These are phyloP conservation scores for Penicillium verhagenii DNA, from an alignment of 495 filamentous ascomycete genomes.

Conservation along the genomic window DNA sequence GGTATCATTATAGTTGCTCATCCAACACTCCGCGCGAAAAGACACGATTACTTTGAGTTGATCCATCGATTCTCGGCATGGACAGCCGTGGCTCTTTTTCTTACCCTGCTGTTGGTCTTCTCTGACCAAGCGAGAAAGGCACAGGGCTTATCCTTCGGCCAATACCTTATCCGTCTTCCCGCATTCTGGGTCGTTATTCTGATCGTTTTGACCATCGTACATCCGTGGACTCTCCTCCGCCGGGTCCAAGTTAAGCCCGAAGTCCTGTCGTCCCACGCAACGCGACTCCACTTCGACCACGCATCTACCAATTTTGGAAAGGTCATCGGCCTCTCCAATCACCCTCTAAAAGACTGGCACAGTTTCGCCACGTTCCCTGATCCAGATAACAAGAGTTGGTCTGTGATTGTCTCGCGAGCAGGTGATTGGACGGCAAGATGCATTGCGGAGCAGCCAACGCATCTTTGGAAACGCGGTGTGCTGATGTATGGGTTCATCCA, in stretches of 20 bases:
- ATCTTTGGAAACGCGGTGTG: constrained; percentile 33
- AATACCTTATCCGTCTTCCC: constrained; percentile 50
- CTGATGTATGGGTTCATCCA: constrained; percentile 63
- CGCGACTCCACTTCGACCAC: constrained; percentile 66
- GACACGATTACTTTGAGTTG: constrained; percentile 65
- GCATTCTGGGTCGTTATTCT: constrained; percentile 68
- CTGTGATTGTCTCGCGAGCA: constrained; percentile 60
- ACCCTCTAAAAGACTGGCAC: constrained; percentile 66
- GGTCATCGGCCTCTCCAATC: constrained; percentile 33
- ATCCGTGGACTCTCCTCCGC: constrained; percentile 68
- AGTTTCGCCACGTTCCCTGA: constrained; percentile 67
- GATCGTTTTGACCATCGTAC: constrained; percentile 57
- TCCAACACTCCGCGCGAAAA: neutral
- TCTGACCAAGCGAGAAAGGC: constrained; percentile 27
- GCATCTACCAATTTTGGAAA: constrained; percentile 26
- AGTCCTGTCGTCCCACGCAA: constrained; percentile 62
- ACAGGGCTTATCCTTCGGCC: constrained; percentile 14
- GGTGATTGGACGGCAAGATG: constrained; percentile 70
- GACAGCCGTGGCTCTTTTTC: constrained; percentile 60
- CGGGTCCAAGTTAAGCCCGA: constrained; percentile 58
- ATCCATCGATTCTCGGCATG: constrained; percentile 68
- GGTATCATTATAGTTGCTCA: neutral
- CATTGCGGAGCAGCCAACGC: constrained; percentile 52
- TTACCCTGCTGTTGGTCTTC: constrained; percentile 39
- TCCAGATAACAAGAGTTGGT: constrained; percentile 18